Percentiles rank a stretch among this genome's conserved stretches.
Evolutionary conservation across 2,329 filamentous ascomycete species (phyloP).

Genomic region (Pyricularia sp.): DNA sequence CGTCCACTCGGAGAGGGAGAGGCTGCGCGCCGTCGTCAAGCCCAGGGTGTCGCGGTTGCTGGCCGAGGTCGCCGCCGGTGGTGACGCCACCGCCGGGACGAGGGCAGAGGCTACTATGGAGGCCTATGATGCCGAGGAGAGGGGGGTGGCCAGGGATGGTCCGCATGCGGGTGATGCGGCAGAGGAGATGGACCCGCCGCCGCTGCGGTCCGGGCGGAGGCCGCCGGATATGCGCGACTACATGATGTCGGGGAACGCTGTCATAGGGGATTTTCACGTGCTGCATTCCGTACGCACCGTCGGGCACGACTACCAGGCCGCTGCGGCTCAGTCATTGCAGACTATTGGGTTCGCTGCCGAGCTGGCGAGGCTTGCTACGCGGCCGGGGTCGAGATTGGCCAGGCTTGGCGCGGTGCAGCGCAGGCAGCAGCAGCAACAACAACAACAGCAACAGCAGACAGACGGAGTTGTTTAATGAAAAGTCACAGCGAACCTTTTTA

Average conservation of each 20-base stretch:
- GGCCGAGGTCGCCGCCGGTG: constrained; percentile 12
- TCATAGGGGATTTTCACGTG: constrained; percentile 45
- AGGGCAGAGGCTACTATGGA: constrained; percentile 22
- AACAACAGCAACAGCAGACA: not conserved
- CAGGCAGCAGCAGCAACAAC: constrained; percentile 9
- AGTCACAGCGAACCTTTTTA: not conserved
- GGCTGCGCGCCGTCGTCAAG: constrained; percentile 38
- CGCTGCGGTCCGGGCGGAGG: constrained; percentile 16
- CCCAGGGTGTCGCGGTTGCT: constrained; percentile 10
- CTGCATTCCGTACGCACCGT: constrained; percentile 38
- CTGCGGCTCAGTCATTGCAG: constrained; percentile 41
- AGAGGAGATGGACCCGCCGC: constrained; percentile 30
- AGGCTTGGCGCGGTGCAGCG: constrained; percentile 16
- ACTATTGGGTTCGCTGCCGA: constrained; percentile 46
- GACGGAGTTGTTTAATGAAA: not conserved
- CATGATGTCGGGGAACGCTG: constrained; percentile 44
- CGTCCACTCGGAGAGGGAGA: constrained; percentile 51
- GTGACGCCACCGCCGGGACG: constrained; percentile 15
- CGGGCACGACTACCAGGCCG: constrained; percentile 33
- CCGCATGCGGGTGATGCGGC: not conserved
- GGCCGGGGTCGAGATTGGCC: constrained; percentile 26
- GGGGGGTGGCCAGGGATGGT: constrained; percentile 33
- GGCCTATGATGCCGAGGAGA: constrained; percentile 48
- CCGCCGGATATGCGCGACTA: constrained; percentile 33
- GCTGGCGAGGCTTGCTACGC: constrained; percentile 41